phyloP scores from a whole-genome alignment of 2,329 filamentous ascomycete genomes.

The Exophiala aquamarina region DNA sequence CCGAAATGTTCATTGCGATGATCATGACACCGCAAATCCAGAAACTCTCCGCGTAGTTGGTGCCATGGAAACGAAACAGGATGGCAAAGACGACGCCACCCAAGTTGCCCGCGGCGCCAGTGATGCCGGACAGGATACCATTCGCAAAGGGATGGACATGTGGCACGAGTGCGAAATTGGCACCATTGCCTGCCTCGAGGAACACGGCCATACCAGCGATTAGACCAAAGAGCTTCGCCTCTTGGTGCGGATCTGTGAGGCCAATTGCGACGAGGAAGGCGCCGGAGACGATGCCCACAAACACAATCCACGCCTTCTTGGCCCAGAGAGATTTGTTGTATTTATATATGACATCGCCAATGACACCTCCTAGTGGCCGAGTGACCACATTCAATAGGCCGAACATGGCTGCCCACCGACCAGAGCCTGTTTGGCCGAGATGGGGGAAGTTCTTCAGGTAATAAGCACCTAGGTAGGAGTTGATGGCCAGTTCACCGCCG shows the following conservation, averaged over 20 bases:
- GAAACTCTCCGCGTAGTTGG: slow-evolving; percentile 67
- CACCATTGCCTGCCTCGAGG: slow-evolving; percentile 79
- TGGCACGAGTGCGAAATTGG: slow-evolving; percentile 82
- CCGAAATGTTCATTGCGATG: slow-evolving; percentile 66
- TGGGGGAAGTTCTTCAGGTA: slow-evolving; percentile 57
- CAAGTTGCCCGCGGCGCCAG: slow-evolving; percentile 78
- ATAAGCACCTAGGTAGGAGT: slow-evolving; percentile 61
- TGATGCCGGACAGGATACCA: slow-evolving; percentile 73
- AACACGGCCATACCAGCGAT: slow-evolving; percentile 78
- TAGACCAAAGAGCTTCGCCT: slow-evolving; percentile 71
- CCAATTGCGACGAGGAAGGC: slow-evolving; percentile 64
- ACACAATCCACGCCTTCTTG: slow-evolving; percentile 64
- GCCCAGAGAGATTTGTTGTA: slow-evolving; percentile 51
- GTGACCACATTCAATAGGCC: slow-evolving; percentile 51
- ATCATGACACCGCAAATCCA: slow-evolving; percentile 81
- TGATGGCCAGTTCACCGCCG: slow-evolving; percentile 60
- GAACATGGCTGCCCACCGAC: slow-evolving; percentile 58
- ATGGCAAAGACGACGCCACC: slow-evolving; percentile 83
- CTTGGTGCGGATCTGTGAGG: slow-evolving; percentile 58
- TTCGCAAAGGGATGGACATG: slow-evolving; percentile 84
- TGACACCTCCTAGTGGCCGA: slow-evolving; percentile 50
- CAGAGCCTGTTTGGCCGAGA: slow-evolving; percentile 55
- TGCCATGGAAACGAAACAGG: slow-evolving; percentile 73
- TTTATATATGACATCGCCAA: slow-evolving; percentile 58
- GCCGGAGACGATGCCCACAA: slow-evolving; percentile 57